Evolutionary conservation across 106 monocot species (phyloP).

Genomic region (Hemerocallis citrina): DNA sequence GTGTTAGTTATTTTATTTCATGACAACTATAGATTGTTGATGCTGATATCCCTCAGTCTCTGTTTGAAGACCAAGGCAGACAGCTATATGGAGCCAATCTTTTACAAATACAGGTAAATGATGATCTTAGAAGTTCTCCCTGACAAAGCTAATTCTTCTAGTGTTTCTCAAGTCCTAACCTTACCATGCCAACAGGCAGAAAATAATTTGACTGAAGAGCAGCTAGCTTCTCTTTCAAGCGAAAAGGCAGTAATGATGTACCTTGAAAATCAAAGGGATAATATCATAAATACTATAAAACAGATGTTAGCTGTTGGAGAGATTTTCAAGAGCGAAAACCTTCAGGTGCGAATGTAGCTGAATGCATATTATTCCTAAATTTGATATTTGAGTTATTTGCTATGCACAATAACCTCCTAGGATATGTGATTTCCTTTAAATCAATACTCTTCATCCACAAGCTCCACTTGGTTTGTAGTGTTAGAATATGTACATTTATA

Average conservation of each 20-base stretch:
- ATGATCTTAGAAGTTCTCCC: not conserved
- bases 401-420: no score
- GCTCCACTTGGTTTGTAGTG: no score
- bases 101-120: slow-evolving; percentile 71
- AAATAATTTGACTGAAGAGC: slow-evolving; percentile 53
- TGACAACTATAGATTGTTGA: slow-evolving; percentile 67
- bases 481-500: no score
- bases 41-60: slow-evolving; percentile 78
- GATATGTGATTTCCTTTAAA: no score
- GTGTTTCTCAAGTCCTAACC: slow-evolving; percentile 13
- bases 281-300: slow-evolving; percentile 64
- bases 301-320: slow-evolving; percentile 91
- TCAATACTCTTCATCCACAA: no score
- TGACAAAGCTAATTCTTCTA: not conserved
- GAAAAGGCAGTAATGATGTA: slow-evolving; percentile 68
- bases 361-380: not conserved
- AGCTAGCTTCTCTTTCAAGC: slow-evolving; percentile 70
- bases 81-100: slow-evolving; percentile 89
- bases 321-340: slow-evolving; percentile 82
- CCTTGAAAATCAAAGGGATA: slow-evolving; percentile 66
- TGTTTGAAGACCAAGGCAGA: slow-evolving; percentile 97
- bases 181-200: slow-evolving; percentile 40
- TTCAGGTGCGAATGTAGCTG: slow-evolving; percentile 40
- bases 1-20: not conserved
- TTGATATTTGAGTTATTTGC: no score